These are phyloP conservation scores for Erysimum cheiranthoides DNA, from an alignment of 345 rosid species.

Conservation along the genomic window DNA sequence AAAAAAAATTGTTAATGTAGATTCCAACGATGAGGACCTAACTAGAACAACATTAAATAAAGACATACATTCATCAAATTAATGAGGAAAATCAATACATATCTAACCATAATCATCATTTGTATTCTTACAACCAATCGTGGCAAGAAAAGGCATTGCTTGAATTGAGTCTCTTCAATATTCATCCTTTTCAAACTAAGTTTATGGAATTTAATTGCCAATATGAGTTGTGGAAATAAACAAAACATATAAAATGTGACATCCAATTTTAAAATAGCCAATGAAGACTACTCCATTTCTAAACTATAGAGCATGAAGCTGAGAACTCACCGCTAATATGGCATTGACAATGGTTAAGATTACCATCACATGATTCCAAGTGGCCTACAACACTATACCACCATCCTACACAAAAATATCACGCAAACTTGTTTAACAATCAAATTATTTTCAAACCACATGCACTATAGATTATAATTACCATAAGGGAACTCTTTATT, in stretches of 20 bases:
- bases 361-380: conserved; percentile 84
- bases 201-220: conserved; percentile 21
- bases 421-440: conserved; percentile 19
- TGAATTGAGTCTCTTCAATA: conserved; percentile 39
- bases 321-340: conserved; percentile 61
- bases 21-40: not conserved
- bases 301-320: conserved; percentile 7
- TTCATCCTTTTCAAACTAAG: conserved; percentile 44
- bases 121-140: conserved; percentile 59
- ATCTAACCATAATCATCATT: conserved; percentile 52
- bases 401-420: conserved; percentile 71
- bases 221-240: conserved; percentile 1
- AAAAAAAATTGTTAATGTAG: not conserved
- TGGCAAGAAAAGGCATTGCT: conserved; percentile 35
- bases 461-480: conserved; percentile 35
- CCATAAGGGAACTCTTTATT: conserved; percentile 92
- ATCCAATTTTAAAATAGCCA: conserved; percentile 27
- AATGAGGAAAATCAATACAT: conserved; percentile 61
- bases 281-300: conserved; percentile 24
- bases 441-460: conserved; percentile 1
- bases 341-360: conserved; percentile 65
- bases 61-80: conserved; percentile 62
- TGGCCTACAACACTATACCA: conserved; percentile 96
- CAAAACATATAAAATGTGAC: conserved; percentile 33
- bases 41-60: conserved; percentile 50